Conservation (phyloP, 345 rosid genomes). For the Stellera chamaejasme region DNA sequence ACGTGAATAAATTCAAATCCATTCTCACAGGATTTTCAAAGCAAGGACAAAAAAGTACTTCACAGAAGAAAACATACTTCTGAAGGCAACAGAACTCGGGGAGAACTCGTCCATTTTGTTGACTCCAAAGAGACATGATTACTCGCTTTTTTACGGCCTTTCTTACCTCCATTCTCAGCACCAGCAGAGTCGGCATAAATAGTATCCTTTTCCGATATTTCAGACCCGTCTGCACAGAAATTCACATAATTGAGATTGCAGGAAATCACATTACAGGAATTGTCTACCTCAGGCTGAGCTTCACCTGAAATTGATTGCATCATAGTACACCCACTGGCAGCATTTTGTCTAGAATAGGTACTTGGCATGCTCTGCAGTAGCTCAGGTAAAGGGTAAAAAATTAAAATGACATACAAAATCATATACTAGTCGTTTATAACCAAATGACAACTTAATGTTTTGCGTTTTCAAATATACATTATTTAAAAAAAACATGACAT, state of each 20-base stretch:
- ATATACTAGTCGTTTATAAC: no score
- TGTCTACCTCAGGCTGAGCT: conserved; percentile 28
- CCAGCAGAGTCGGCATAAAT: conserved; percentile 19
- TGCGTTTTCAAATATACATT: no score
- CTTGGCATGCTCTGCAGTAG: conserved; percentile 44
- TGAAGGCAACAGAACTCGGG: conserved; percentile 56
- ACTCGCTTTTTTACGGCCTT: conserved; percentile 19
- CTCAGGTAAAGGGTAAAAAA: conserved; percentile 6
- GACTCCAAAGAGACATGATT: conserved; percentile 22
- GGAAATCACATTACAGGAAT: conserved; percentile 17
- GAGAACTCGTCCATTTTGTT: conserved; percentile 23
- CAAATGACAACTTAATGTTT: no score
- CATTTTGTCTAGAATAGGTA: conserved; percentile 36
- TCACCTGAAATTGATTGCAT: conserved; percentile 27
- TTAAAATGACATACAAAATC: no score
- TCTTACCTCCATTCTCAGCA: conserved; percentile 18
- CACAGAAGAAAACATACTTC: conserved; percentile 41
- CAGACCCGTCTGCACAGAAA: conserved; percentile 6
- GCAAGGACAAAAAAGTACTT: not conserved
- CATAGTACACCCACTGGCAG: conserved; percentile 30
- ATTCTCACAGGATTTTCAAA: conserved; percentile 5
- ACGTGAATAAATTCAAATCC: conserved; percentile 1
- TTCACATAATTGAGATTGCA: conserved; percentile 9
- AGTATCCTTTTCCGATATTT: conserved; percentile 15
- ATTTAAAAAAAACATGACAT: no score